Evolutionary conservation across 805 yeast species (phyloP).

Genomic region (Nakazawaea siamensis): DNA sequence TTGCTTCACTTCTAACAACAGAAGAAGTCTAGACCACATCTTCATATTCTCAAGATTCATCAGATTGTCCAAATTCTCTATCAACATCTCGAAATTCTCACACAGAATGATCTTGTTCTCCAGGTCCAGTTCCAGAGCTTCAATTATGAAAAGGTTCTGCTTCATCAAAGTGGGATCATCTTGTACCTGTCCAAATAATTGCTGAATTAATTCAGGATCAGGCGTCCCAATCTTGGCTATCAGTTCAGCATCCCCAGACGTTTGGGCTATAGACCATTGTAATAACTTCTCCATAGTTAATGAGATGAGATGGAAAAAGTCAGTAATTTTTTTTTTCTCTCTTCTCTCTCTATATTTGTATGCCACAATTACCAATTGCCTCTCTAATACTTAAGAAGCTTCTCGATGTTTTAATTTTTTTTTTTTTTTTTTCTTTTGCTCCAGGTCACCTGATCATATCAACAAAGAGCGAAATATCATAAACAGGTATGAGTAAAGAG

Average conservation of each 20-base stretch:
- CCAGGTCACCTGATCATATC: too few relatives aligned
- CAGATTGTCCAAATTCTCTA: slow-evolving; percentile 92
- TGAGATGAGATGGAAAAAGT: too few relatives aligned
- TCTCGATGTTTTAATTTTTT: too few relatives aligned
- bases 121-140: slow-evolving; percentile 45
- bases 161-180: slow-evolving; percentile 90
- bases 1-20: slow-evolving; percentile 36
- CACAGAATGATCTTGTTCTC: slow-evolving; percentile 69
- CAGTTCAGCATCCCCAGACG: slow-evolving; percentile 66
- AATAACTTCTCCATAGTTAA: slow-evolving; percentile 73
- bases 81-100: slow-evolving; percentile 88
- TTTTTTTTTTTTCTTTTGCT: too few relatives aligned
- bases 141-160: slow-evolving; percentile 56
- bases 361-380: too few relatives aligned
- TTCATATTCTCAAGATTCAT: slow-evolving; percentile 79
- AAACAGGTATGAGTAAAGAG: background rate
- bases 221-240: slow-evolving; percentile 55
- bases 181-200: slow-evolving; percentile 58
- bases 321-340: background rate
- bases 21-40: slow-evolving; percentile 70
- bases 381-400: too few relatives aligned
- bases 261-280: slow-evolving; percentile 85
- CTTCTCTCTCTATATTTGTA: too few relatives aligned
- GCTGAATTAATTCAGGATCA: slow-evolving; percentile 72
- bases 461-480: background rate